Percentiles rank a stretch among this genome's conserved stretches.
Evolutionary conservation across 352 stramenopile genomes (phyloP).

Genomic region (Globisporangium radiosum): DNA sequence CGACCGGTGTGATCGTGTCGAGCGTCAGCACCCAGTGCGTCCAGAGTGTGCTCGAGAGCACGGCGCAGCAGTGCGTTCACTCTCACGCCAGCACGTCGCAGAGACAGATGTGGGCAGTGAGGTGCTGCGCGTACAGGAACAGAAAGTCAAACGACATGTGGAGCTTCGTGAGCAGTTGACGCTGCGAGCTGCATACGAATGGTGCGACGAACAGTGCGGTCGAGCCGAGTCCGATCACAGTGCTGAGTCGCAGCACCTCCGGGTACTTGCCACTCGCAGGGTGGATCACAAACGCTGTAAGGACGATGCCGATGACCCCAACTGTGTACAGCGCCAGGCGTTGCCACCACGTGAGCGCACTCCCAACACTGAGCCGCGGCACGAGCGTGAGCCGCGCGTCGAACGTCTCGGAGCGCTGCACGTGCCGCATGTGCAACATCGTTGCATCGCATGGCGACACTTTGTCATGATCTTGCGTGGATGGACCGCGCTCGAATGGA

Average conservation of each 20-base stretch:
- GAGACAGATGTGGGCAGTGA: slow-evolving; percentile 7
- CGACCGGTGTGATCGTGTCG: slow-evolving; percentile 16
- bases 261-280: not conserved
- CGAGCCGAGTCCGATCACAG: not conserved
- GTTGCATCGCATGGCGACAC: not conserved
- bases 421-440: slow-evolving; percentile 4
- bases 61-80: slow-evolving; percentile 1
- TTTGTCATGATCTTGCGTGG: not conserved
- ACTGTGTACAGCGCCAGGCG: not conserved
- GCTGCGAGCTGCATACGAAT: slow-evolving; percentile 8
- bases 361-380: not conserved
- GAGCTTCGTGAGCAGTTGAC: slow-evolving; percentile 11
- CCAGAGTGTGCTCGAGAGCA: slow-evolving; percentile 11
- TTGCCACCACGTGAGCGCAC: not conserved
- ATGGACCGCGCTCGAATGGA: not conserved
- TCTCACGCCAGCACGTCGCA: slow-evolving; percentile 12
- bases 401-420: slow-evolving; percentile 1
- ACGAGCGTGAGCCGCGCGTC: slow-evolving; percentile 1
- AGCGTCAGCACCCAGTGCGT: slow-evolving; percentile 17
- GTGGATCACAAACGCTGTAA: slow-evolving; percentile 6
- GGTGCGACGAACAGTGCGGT: not conserved
- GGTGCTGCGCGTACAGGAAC: slow-evolving; percentile 13
- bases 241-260: not conserved
- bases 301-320: slow-evolving; percentile 1
- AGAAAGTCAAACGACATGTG: slow-evolving; percentile 16